Conservation (phyloP, 306 rosid genomes). For the Casuarina cunninghamiana region DNA sequence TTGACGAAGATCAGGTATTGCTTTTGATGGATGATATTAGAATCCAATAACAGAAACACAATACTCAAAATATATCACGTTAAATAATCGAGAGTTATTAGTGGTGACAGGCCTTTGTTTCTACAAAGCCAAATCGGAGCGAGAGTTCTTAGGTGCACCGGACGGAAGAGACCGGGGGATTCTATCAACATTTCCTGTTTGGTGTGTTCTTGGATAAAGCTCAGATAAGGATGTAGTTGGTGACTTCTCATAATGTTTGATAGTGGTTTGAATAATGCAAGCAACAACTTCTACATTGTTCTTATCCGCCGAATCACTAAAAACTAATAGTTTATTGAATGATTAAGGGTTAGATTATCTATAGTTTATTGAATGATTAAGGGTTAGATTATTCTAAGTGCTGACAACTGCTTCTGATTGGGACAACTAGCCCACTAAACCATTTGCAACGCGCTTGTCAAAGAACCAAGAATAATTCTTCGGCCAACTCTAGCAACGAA, state of each 20-base stretch:
- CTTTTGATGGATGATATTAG: constrained; percentile 2
- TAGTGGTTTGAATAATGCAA: constrained; percentile 6
- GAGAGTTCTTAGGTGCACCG: constrained; percentile 37
- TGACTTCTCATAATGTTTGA: not conserved
- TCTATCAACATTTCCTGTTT: not conserved
- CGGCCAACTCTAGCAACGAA: too few relatives aligned
- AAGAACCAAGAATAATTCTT: too few relatives aligned
- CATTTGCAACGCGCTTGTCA: too few relatives aligned
- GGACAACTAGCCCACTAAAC: not conserved
- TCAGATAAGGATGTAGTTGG: not conserved
- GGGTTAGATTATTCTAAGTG: not conserved
- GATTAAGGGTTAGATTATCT: not conserved
- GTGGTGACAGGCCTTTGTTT: constrained; percentile 34
- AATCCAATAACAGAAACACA: not conserved
- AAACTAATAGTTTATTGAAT: not conserved
- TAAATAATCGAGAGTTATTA: too few relatives aligned
- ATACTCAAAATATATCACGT: not conserved
- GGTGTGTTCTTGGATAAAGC: not conserved
- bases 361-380: too few relatives aligned
- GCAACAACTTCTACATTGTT: constrained; percentile 6
- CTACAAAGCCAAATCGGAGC: constrained; percentile 54
- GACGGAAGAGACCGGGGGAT: not conserved
- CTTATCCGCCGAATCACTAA: not conserved
- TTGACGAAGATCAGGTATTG: constrained; percentile 40
- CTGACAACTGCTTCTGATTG: not conserved